A percentile compares a stretch with the other conserved stretches of the same genome.
Conservation (phyloP, 2,329 filamentous ascomycete species). For the Aureobasidium sp. region DNA sequence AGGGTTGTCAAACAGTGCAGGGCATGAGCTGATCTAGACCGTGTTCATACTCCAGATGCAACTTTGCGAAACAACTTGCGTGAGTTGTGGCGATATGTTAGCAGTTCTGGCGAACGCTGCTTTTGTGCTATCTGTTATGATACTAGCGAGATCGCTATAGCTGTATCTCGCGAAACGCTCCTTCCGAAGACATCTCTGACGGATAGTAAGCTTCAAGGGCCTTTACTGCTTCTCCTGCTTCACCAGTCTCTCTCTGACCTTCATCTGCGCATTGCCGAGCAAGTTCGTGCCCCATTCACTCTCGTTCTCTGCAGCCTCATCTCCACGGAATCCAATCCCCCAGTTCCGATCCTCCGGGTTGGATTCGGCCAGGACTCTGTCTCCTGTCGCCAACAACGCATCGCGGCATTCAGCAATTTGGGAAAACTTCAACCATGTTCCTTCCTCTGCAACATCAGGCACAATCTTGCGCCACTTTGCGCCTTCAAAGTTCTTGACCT, state of each 20-base stretch:
- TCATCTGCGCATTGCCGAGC: constrained; percentile 39
- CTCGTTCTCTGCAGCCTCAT: constrained; percentile 33
- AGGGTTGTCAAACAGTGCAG: neutral
- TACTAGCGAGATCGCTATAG: too few species aligned
- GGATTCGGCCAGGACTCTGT: constrained; percentile 37
- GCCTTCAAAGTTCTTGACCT: constrained; percentile 37
- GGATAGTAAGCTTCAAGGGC: too few species aligned
- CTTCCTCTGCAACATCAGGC: constrained; percentile 35
- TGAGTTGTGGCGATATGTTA: neutral
- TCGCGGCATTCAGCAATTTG: constrained; percentile 33
- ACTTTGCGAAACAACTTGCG: neutral
- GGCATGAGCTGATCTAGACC: neutral
- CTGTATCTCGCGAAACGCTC: neutral
- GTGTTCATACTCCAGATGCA: neutral
- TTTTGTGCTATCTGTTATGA: neutral
- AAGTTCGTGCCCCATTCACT: constrained; percentile 38
- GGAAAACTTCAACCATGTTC: constrained; percentile 38
- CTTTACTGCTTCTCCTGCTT: constrained; percentile 23
- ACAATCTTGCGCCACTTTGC: constrained; percentile 30
- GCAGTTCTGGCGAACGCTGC: neutral
- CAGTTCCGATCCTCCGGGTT: constrained; percentile 41
- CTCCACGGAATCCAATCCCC: constrained; percentile 38
- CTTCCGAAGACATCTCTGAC: neutral
- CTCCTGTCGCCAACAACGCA: constrained; percentile 34
- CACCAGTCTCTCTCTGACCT: constrained; percentile 33